A percentile compares a stretch with the other conserved stretches of the same genome.
Conservation (phyloP, 768 basidiomycete genomes). For the Tulasnella sp. region DNA sequence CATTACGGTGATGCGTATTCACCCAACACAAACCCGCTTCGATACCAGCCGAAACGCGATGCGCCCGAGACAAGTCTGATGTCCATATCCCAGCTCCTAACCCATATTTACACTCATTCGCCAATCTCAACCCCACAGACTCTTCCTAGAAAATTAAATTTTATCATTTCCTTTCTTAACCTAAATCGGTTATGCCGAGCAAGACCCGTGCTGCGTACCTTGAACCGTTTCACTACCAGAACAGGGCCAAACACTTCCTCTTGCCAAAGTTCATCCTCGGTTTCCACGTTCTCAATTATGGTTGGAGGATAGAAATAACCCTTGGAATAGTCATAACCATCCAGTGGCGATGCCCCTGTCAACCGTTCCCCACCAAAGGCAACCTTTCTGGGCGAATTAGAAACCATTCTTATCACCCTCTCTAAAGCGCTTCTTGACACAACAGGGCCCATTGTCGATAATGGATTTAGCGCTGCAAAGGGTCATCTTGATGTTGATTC, state of each 20-base stretch:
- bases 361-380: constrained; percentile 56
- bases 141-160: constrained; percentile 35
- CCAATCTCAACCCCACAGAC: constrained; percentile 49
- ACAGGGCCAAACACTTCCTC: constrained; percentile 84
- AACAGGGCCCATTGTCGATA: constrained; percentile 67
- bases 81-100: constrained; percentile 78
- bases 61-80: constrained; percentile 54
- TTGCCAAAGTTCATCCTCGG: constrained; percentile 54
- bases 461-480: constrained; percentile 47
- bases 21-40: constrained; percentile 76
- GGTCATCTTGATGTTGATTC: neutral
- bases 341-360: constrained; percentile 46
- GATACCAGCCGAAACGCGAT: constrained; percentile 55
- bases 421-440: constrained; percentile 53
- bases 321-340: constrained; percentile 53
- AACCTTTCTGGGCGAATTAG: constrained; percentile 37
- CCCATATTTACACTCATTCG: constrained; percentile 68
- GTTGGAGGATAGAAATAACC: constrained; percentile 77
- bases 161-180: neutral
- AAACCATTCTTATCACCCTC: constrained; percentile 46
- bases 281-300: constrained; percentile 44
- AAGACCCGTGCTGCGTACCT: constrained; percentile 26
- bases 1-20: constrained; percentile 81
- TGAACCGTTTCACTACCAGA: constrained; percentile 49
- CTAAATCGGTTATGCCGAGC: neutral